Conservation (phyloP, 768 basidiomycete species). For the Macrolepiota albuminosa region DNA sequence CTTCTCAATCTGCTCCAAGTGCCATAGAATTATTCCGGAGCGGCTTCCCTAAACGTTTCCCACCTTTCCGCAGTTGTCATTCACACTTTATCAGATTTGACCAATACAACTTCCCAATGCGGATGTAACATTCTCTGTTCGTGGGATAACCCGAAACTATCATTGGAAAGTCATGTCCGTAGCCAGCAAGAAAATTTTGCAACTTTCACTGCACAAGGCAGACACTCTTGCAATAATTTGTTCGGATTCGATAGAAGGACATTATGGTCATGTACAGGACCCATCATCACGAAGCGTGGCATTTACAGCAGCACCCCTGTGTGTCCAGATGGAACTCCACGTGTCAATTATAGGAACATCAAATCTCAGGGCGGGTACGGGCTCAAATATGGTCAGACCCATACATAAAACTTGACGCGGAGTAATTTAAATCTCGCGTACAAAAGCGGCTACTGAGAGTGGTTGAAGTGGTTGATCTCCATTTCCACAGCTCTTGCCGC, state of each 20-base stretch:
- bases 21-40: not conserved
- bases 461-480: not conserved
- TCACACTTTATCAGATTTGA: not conserved
- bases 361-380: not conserved
- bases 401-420: not conserved
- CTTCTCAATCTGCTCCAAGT: not conserved
- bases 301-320: not conserved
- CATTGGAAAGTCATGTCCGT: not conserved
- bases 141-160: no score
- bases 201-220: not conserved
- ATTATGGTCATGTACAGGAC: not conserved
- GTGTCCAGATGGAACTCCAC: not conserved
- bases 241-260: not conserved
- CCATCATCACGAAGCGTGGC: no score
- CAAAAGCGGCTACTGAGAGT: not conserved
- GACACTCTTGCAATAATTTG: not conserved
- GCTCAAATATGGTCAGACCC: not conserved
- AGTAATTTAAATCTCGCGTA: not conserved
- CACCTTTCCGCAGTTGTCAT: not conserved
- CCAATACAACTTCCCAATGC: not conserved
- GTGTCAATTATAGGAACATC: not conserved
- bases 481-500: constrained; percentile 2
- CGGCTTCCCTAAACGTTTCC: not conserved
- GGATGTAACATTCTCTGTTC: not conserved
- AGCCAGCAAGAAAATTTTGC: not conserved